Evolutionary conservation across 2,329 filamentous ascomycete species (phyloP), one percentile per base, ranked within the genome.

Genomic region (Pleochaeta shiraiana): DNA sequence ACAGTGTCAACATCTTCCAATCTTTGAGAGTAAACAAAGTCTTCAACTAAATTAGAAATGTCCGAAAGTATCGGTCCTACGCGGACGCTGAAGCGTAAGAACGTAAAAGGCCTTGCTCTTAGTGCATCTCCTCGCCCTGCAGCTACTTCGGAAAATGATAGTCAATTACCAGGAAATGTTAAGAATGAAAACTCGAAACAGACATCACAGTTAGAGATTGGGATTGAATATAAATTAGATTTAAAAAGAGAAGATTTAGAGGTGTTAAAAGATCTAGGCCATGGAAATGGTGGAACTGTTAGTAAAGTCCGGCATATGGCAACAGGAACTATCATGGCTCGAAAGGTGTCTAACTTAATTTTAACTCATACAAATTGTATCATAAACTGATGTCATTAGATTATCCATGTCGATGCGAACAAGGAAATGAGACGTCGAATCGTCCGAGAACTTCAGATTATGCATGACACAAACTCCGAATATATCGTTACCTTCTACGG

Each of bases 401-500:
- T 96, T 68, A 98, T 98, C 70, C 92, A 96, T 70, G 92, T 98
- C 72, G 93, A 98, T 75, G 93, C 91, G 45, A 97, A 97, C 79
- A 91, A 91, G 73, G 92, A 96, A 73, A 89, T 97, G 75, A 86
- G 93, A 70, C 96, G 95, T 77, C 87, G 95, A 72, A 98, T 98
- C 69, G 88, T 98, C 67, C 86, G 93, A 74, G 93, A 98, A 75
- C 82, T 98, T 63, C 91, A 96, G 74, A 96, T 98, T 69, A 97
- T 97, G 85, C 91, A 96, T 74, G 90, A 95, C 72, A 98, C 93
- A 76, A 93, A 95, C 72, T 96, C 89, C 26, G 88, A 93, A 67
- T 91, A 95, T 75, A 97, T 98, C 72, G 93, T 98, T 66, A 95
- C 87, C 64, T 98, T 96, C 75, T 97, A 97, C 72, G 93, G 93